phyloP scores from a whole-genome alignment of 1,139 yeast genomes.

The Yamadazyma dendronema region DNA sequence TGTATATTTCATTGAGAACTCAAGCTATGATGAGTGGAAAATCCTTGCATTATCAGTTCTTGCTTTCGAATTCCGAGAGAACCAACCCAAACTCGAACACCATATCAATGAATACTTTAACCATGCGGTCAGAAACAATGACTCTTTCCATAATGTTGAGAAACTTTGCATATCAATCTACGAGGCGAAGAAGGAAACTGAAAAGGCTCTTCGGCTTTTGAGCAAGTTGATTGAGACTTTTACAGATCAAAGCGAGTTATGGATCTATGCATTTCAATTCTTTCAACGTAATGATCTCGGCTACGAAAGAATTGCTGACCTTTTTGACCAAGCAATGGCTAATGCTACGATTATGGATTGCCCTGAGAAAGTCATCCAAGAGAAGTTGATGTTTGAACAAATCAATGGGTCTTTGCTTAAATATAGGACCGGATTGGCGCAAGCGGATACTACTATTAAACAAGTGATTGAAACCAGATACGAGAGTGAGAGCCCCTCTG shows the following conservation, averaged over 20 bases:
- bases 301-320: slow-evolving; percentile 16
- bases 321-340: slow-evolving; percentile 34
- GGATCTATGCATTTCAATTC: slow-evolving; percentile 47
- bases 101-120: slow-evolving; percentile 15
- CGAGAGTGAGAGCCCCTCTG: background rate
- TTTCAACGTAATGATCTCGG: slow-evolving; percentile 28
- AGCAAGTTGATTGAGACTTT: slow-evolving; percentile 26
- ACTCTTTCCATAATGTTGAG: slow-evolving; percentile 42
- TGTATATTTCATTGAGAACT: slow-evolving; percentile 19
- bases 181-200: slow-evolving; percentile 23
- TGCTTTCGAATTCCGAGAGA: slow-evolving; percentile 16
- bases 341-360: slow-evolving; percentile 37
- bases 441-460: slow-evolving; percentile 20
- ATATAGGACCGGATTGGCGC: slow-evolving; percentile 21
- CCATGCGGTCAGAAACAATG: slow-evolving; percentile 29
- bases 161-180: slow-evolving; percentile 32
- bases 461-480: background rate
- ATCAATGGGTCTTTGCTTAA: slow-evolving; percentile 29
- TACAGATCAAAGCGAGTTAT: slow-evolving; percentile 39
- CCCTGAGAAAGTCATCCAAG: slow-evolving; percentile 52
- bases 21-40: slow-evolving; percentile 36
- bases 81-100: slow-evolving; percentile 10
- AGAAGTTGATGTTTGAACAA: slow-evolving; percentile 41
- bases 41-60: slow-evolving; percentile 30
- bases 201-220: slow-evolving; percentile 27